Evolutionary conservation across 2,329 filamentous ascomycete species (phyloP), one percentile per base, ranked within the genome.

Genomic region (Trichoderma asperellum): DNA sequence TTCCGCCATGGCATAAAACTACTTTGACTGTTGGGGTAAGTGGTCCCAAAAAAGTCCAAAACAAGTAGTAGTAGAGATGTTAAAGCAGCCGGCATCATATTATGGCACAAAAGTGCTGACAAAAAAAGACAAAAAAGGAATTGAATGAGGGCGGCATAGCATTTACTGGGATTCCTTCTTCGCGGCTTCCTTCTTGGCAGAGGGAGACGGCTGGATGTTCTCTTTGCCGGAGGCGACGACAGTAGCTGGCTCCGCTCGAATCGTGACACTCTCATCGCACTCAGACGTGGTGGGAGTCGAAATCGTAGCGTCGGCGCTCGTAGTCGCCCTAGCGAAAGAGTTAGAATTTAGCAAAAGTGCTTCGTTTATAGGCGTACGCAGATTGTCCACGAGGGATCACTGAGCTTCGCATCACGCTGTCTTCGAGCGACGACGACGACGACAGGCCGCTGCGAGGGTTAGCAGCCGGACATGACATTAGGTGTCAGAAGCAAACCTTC

Each of bases 261-360:
- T 82, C n/a, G 86, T 87, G 68, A 83, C 82, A 70, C 83, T 84
- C 74, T 88, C 86, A 72, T 86, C 85, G 70, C 80, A 83, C 71
- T 86, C 83, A 58, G 84, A 86, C 67, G 83, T 78, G 58, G 79
- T 78, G 68, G 82, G 80, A 67, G 79, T 80, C 47, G 76, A 75
- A 75, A 79, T 77, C 68, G 78, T 77, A 67, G 79, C 80, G 71
- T 82, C 77, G 69, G 77, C 77, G 73, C 78, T 82, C 75, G 74
- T 73, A 58, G 74, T 75, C 76, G 78, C 77, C 78, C 80, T 81
- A 71, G 37, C 69, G 71, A 72, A 72, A 72, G 75, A 70, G 76
- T 82, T 76, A 80, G 79, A 81, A 75, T 69, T 70, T 69, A 49
- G 72, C 68, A 70, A 74, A 72, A 62, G 69, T 73, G 71, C 69